Conservation (phyloP, 331 rosid genomes). For the Pyrus hybrid region DNA sequence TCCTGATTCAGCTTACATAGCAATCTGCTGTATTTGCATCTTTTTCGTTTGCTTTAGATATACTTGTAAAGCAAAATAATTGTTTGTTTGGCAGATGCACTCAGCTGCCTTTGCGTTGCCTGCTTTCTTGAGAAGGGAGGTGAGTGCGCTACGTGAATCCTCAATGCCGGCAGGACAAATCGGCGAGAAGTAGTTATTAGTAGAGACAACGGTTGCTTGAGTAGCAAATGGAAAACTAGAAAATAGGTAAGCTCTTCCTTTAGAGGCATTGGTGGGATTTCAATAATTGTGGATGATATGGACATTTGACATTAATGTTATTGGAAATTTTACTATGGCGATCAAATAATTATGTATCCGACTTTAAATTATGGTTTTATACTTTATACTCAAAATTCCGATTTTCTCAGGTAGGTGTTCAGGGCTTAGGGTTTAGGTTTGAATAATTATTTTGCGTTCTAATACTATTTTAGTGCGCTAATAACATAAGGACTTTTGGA, state of each 20-base stretch:
- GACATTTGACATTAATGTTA: neutral
- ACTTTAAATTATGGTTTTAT: too few relatives aligned
- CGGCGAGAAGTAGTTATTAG: constrained; percentile 1
- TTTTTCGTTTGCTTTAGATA: neutral
- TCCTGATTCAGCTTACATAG: too few relatives aligned
- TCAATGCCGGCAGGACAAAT: constrained; percentile 1
- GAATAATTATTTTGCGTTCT: too few relatives aligned
- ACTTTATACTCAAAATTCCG: too few relatives aligned
- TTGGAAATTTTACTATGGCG: too few relatives aligned
- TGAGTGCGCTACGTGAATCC: constrained; percentile 27
- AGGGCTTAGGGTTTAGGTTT: too few relatives aligned
- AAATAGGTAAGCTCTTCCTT: neutral
- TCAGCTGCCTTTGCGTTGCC: constrained; percentile 84
- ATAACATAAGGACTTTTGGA: too few relatives aligned
- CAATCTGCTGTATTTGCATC: neutral
- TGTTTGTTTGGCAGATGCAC: constrained; percentile 49
- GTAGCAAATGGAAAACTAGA: constrained; percentile 3
- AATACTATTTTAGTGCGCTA: too few relatives aligned
- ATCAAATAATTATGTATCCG: too few relatives aligned
- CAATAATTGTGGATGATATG: neutral
- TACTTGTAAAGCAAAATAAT: neutral
- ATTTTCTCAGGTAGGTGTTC: too few relatives aligned
- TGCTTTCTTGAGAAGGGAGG: constrained; percentile 61
- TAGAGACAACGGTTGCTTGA: neutral
- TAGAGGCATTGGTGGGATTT: neutral